phyloP scores from a whole-genome alignment of 1,284 basidiomycete genomes.

The Exobasidium cylindrosporum region DNA sequence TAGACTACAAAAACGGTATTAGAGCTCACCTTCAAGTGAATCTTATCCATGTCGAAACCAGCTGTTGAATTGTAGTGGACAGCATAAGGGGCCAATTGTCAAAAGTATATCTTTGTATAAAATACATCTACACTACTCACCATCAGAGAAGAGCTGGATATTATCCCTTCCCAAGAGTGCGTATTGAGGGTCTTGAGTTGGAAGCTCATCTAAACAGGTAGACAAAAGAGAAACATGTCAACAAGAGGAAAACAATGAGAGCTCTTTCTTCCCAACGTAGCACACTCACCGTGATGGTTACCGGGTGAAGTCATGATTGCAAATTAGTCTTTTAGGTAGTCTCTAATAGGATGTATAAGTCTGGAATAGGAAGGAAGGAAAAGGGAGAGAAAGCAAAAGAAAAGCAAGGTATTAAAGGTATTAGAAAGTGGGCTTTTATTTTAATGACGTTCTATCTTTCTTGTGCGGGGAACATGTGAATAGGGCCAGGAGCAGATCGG shows the following conservation, averaged over 20 bases:
- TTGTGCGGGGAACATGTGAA: too few relatives aligned
- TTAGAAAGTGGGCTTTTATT: too few relatives aligned
- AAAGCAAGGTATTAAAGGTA: too few relatives aligned
- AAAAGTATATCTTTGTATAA: neutral
- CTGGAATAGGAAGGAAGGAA: too few relatives aligned
- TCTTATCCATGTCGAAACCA: constrained; percentile 84
- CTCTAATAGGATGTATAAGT: too few relatives aligned
- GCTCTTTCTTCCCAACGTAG: neutral
- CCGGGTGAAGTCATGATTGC: constrained; percentile 51
- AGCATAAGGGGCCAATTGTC: too few relatives aligned
- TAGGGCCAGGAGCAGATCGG: too few relatives aligned
- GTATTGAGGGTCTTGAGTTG: constrained; percentile 37
- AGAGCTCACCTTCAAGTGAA: constrained; percentile 3
- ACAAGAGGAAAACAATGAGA: neutral
- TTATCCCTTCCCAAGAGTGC: constrained; percentile 63
- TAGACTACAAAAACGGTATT: neutral
- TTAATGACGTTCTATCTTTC: too few relatives aligned
- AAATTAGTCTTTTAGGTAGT: too few relatives aligned
- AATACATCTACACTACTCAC: neutral
- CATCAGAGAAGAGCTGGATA: constrained; percentile 95
- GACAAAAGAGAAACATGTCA: too few relatives aligned
- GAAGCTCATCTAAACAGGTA: constrained; percentile 36
- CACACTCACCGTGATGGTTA: constrained; percentile 50
- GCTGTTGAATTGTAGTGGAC: too few relatives aligned
- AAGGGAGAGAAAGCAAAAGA: too few relatives aligned